Evolutionary conservation across 768 basidiomycete species (phyloP).

Genomic region (Steccherinum ochraceum): DNA sequence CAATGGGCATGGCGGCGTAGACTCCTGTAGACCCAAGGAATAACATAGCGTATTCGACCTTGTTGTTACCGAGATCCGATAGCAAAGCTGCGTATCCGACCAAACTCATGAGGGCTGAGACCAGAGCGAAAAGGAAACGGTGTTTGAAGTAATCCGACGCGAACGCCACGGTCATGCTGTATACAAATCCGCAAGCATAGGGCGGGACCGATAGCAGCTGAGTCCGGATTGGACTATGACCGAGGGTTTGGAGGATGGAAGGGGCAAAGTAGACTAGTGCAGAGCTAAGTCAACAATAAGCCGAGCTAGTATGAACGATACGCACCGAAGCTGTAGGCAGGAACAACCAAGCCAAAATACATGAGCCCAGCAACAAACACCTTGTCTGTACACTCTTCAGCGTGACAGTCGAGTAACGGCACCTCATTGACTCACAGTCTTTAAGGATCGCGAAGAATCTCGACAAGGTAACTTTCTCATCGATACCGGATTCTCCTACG

Average conservation of each 20-base stretch:
- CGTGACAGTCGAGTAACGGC: not conserved
- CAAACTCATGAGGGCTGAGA: conserved; percentile 1
- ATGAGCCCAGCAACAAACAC: conserved; percentile 24
- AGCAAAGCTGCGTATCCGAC: conserved; percentile 9
- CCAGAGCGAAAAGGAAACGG: conserved; percentile 9
- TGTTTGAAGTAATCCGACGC: conserved; percentile 9
- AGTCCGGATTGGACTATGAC: too few relatives aligned
- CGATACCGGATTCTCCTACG: conserved; percentile 20
- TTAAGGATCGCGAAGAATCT: conserved; percentile 17
- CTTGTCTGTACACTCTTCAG: conserved; percentile 14
- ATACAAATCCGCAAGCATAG: conserved; percentile 6
- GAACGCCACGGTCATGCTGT: conserved; percentile 6
- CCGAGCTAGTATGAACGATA: not conserved
- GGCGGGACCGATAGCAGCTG: conserved; percentile 10
- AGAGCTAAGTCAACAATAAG: not conserved
- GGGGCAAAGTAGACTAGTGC: too few relatives aligned
- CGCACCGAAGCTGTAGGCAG: conserved; percentile 23
- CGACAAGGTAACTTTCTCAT: conserved; percentile 15
- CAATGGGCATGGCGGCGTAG: conserved; percentile 10
- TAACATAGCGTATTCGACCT: conserved; percentile 9
- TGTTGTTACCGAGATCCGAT: conserved; percentile 3
- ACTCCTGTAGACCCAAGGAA: conserved; percentile 9
- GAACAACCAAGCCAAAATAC: conserved; percentile 24
- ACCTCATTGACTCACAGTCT: conserved; percentile 17
- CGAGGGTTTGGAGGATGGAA: too few relatives aligned